Evolutionary conservation across 164 flowering plant species (phyloP).

Genomic region (Sextonia rubra): DNA sequence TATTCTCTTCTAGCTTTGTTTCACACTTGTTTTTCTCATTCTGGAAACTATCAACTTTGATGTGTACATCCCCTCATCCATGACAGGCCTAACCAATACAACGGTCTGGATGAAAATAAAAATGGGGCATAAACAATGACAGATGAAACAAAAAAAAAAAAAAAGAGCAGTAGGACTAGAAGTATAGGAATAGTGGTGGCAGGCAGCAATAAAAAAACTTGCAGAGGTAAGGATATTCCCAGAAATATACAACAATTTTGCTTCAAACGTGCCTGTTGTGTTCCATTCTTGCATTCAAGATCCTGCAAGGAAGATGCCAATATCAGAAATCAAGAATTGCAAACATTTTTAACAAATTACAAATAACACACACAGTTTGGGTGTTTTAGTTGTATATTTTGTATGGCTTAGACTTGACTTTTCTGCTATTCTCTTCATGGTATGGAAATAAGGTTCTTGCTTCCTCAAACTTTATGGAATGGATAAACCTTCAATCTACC

Average conservation of each 20-base stretch:
- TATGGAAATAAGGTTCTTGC: background rate
- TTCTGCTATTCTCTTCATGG: background rate
- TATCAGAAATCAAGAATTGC: background rate
- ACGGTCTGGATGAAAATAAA: background rate
- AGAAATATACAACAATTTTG: background rate
- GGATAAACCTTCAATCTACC: no score
- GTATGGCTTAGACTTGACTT: background rate
- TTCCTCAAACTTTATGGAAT: background rate
- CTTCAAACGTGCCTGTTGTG: slow-evolving; percentile 51
- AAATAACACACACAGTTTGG: background rate
- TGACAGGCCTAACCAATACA: background rate
- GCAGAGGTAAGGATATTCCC: background rate
- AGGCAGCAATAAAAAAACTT: background rate
- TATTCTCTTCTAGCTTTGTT: no score
- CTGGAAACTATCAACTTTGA: no score
- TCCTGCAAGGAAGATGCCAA: slow-evolving; percentile 51
- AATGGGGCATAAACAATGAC: background rate
- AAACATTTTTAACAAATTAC: background rate
- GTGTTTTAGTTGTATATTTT: background rate
- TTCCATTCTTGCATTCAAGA: slow-evolving; percentile 56
- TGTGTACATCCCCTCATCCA: background rate
- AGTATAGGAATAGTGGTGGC: background rate
- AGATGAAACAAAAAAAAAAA: background rate
- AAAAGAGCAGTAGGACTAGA: background rate
- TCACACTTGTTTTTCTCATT: no score